Evolutionary conservation across 140 eudicot species (phyloP), one percentile per base, ranked within the genome.

Genomic region (Flaveria floridana): DNA sequence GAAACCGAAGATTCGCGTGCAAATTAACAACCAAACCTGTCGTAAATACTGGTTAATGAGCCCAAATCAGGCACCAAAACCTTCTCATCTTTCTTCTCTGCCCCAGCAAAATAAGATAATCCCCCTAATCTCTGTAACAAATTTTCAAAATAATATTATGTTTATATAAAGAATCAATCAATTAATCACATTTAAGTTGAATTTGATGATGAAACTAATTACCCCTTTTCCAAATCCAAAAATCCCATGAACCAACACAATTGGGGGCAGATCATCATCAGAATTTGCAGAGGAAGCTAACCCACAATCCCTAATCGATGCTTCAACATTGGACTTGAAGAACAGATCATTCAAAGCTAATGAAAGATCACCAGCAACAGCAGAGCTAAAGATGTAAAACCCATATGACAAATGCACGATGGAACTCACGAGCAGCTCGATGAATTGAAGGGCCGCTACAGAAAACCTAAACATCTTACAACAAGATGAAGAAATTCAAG

Each of bases 141-240:
- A 51, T 7, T 16, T 20, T 15, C 50, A 28, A 41, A 79, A 52
- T 21, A 47, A 58, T 7, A 70, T 20, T 58, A 28, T n/a, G 52
- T 16, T 53, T 3, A 10, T 4, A 34, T 7, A 78, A 18, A 39
- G 7, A 13, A 66, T n/a, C 1, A 37, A 28, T 37, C 16, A 78
- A 59, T 20, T 20, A 59, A 23, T 34, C 41, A 34, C 41, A 6
- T 23, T 2, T 23, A 23, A 23, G 2, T 7, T 13, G 4, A 21
- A 58, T 21, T 58, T 61, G 18, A 4, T 8, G 1, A n/a, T 13
- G 52, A 70, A 46, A 7, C 4, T 51, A 80, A 73, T 63, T 85
- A 88, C 97, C 97, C 99, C 97, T 90, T 91, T 89, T 6, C 99
- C 99, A 79, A 90, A 94, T 7, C 99, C 99, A 79, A 93, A 93